Percentiles rank a stretch among this genome's conserved stretches.
These are phyloP conservation scores for Hanseniaspora gamundiae DNA, from an alignment of 1,139 yeast species.

Conservation along the genomic window DNA sequence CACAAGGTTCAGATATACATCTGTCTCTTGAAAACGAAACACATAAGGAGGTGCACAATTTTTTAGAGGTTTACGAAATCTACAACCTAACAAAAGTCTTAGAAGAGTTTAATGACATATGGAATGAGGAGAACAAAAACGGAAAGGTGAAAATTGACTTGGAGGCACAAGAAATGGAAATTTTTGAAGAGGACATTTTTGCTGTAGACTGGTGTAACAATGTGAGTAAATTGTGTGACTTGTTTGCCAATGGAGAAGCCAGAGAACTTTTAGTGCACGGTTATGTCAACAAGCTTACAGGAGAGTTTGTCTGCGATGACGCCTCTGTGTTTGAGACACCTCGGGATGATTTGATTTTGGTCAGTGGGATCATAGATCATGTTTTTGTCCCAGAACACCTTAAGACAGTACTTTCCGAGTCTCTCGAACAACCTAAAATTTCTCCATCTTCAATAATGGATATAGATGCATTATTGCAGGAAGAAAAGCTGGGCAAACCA, in stretches of 20 bases:
- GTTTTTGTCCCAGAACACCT: slow-evolving; percentile 21
- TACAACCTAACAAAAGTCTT: slow-evolving; percentile 8
- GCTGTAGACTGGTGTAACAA: slow-evolving; percentile 29
- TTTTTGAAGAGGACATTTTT: slow-evolving; percentile 9
- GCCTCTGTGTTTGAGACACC: not conserved
- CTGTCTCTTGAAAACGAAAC: slow-evolving; percentile 29
- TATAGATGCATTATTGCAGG: slow-evolving; percentile 10
- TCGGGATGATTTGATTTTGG: slow-evolving; percentile 26
- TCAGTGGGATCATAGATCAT: slow-evolving; percentile 56
- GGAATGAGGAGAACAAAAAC: not conserved
- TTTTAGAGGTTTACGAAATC: slow-evolving; percentile 17
- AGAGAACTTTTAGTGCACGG: slow-evolving; percentile 52
- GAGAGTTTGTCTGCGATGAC: slow-evolving; percentile 18
- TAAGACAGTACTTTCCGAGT: not conserved
- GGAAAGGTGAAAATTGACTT: not conserved
- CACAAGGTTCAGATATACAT: slow-evolving; percentile 33
- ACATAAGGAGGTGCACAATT: slow-evolving; percentile 27
- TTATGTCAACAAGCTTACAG: slow-evolving; percentile 28
- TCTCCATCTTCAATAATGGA: not conserved
- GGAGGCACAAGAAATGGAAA: not conserved
- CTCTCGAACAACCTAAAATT: slow-evolving; percentile 10
- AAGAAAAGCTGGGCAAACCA: slow-evolving; percentile 19
- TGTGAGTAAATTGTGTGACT: slow-evolving; percentile 27
- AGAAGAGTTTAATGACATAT: slow-evolving; percentile 13
- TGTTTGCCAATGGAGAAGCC: slow-evolving; percentile 39